Conservation (phyloP, 805 yeast species). For the Clavispora carvajalis region DNA sequence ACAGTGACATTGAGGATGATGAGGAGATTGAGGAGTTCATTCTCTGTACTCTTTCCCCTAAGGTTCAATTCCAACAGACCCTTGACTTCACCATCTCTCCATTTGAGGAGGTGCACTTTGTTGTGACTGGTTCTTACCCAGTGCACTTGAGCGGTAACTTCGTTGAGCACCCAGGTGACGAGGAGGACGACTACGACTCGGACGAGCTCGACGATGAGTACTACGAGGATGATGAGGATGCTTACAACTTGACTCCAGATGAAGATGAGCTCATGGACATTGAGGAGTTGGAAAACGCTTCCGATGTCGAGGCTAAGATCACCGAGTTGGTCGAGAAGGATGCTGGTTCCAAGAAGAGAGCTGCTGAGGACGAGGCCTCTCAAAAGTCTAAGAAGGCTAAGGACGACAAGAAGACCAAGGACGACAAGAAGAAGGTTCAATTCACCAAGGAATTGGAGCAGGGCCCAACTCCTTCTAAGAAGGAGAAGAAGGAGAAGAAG, state of each 20-base stretch:
- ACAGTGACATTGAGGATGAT: slow-evolving; percentile 57
- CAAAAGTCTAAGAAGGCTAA: slow-evolving; percentile 22
- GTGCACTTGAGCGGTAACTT: slow-evolving; percentile 92
- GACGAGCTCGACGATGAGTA: slow-evolving; percentile 28
- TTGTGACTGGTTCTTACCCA: slow-evolving; percentile 93
- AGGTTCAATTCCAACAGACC: slow-evolving; percentile 80
- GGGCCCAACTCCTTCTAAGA: slow-evolving; percentile 70
- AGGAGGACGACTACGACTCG: slow-evolving; percentile 36
- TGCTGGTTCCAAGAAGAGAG: slow-evolving; percentile 10
- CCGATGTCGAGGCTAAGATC: slow-evolving; percentile 66
- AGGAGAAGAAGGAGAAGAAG: slow-evolving; percentile 17
- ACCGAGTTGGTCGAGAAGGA: slow-evolving; percentile 70
- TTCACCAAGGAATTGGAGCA: slow-evolving; percentile 89
- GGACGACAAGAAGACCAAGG: slow-evolving; percentile 34
- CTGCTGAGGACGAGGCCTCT: slow-evolving; percentile 22
- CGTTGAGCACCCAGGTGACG: slow-evolving; percentile 91
- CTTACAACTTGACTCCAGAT: slow-evolving; percentile 68
- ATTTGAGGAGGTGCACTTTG: slow-evolving; percentile 90
- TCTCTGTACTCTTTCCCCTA: slow-evolving; percentile 86
- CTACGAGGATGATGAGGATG: slow-evolving; percentile 45
- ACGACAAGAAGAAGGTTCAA: slow-evolving; percentile 68
- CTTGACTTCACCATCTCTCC: slow-evolving; percentile 86
- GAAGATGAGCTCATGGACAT: slow-evolving; percentile 63
- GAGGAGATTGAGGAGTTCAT: slow-evolving; percentile 80
- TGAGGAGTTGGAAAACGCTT: slow-evolving; percentile 62